Percentiles rank a stretch among this genome's conserved stretches.
These are phyloP conservation scores for Aristolochia fimbriata DNA, from an alignment of 164 flowering plant species.

Conservation along the genomic window DNA sequence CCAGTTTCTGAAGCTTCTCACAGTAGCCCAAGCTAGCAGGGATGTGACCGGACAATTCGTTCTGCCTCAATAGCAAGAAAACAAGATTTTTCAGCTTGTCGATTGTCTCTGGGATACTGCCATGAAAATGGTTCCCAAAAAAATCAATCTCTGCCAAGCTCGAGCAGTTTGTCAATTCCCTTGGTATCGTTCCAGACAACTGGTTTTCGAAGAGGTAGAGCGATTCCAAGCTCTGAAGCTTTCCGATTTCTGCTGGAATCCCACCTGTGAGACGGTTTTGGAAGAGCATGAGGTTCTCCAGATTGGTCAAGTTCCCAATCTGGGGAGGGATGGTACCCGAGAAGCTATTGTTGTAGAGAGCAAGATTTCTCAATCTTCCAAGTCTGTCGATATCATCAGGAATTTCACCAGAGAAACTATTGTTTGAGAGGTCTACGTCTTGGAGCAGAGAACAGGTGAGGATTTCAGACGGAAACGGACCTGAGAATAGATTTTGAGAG, in stretches of 20 bases:
- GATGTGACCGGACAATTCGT: conserved; percentile 63
- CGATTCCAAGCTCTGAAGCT: conserved; percentile 37
- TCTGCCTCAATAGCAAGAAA: conserved; percentile 72
- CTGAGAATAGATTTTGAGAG: conserved; percentile 46
- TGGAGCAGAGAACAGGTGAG: conserved; percentile 49
- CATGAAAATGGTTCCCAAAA: conserved; percentile 71
- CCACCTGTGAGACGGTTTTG: conserved; percentile 57
- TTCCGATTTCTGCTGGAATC: conserved; percentile 67
- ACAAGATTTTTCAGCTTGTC: conserved; percentile 66
- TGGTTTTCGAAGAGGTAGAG: conserved; percentile 77
- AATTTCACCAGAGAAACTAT: conserved; percentile 44
- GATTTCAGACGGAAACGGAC: conserved; percentile 46
- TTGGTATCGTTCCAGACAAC: conserved; percentile 68
- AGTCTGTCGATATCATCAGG: conserved; percentile 43
- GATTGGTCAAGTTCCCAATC: conserved; percentile 57
- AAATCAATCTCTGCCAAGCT: conserved; percentile 59
- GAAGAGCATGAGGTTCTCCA: conserved; percentile 47
- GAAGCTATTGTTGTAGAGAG: conserved; percentile 81
- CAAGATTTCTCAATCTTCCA: conserved; percentile 46
- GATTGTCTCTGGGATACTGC: conserved; percentile 59
- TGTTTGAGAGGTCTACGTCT: conserved; percentile 66
- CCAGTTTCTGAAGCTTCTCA: conserved; percentile 49
- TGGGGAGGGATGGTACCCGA: conserved; percentile 52
- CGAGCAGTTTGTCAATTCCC: conserved; percentile 72
- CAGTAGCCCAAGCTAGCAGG: conserved; percentile 84